phyloP scores from a whole-genome alignment of 2,329 filamentous ascomycete species.

The Aaosphaeria arxii region DNA sequence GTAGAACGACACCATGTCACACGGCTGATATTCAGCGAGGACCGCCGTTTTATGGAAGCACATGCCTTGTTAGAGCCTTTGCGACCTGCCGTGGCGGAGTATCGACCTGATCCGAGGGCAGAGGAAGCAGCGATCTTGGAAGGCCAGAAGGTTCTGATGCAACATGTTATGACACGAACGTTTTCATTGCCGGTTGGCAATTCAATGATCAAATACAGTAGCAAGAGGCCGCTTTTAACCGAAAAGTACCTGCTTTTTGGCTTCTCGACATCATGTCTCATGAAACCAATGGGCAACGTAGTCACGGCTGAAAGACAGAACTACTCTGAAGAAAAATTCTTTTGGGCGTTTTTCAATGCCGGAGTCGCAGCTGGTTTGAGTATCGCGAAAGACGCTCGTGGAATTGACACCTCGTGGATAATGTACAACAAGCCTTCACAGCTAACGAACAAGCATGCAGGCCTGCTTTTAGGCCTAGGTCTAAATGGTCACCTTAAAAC shows the following conservation, averaged over 20 bases:
- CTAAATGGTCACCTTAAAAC: conserved; percentile 93
- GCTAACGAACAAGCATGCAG: conserved; percentile 92
- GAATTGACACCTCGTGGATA: conserved; percentile 98
- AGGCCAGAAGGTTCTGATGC: conserved; percentile 85
- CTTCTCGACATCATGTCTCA: conserved; percentile 87
- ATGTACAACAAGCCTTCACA: conserved; percentile 95
- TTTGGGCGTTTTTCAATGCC: conserved; percentile 98
- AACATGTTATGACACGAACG: conserved; percentile 81
- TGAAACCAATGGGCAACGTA: conserved; percentile 88
- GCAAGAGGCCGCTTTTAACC: conserved; percentile 82
- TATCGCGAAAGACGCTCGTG: conserved; percentile 84
- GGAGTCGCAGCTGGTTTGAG: conserved; percentile 90
- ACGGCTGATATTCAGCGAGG: conserved; percentile 83
- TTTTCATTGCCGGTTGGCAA: conserved; percentile 85
- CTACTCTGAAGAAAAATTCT: conserved; percentile 94
- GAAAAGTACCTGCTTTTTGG: conserved; percentile 88
- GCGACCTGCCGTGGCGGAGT: conserved; percentile 74
- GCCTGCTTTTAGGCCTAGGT: conserved; percentile 85
- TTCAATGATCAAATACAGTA: conserved; percentile 82
- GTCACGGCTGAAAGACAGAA: conserved; percentile 86
- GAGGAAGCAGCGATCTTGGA: conserved; percentile 85
- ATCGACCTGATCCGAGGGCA: conserved; percentile 72
- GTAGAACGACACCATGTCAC: conserved; percentile 80
- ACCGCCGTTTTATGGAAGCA: conserved; percentile 85
- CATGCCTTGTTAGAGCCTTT: conserved; percentile 81